Evolutionary conservation across 1,284 basidiomycete genomes (phyloP).

Genomic region (Trichosporon coremiiforme): DNA sequence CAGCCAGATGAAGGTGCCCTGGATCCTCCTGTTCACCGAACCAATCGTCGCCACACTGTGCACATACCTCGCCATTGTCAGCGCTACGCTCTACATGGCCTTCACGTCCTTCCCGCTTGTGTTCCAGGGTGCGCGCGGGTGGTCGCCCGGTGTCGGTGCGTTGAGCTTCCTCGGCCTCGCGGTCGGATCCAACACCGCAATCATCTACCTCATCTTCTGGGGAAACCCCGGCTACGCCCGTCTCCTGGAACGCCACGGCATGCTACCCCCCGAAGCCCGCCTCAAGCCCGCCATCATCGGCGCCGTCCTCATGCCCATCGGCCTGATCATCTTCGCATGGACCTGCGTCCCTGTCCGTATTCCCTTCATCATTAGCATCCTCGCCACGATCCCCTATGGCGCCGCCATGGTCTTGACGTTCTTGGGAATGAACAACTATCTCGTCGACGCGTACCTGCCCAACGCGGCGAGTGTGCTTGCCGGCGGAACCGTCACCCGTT

Average conservation of each 20-base stretch:
- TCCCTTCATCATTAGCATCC: constrained; percentile 66
- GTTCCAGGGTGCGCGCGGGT: constrained; percentile 38
- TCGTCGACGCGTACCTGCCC: constrained; percentile 64
- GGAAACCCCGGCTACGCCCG: constrained; percentile 37
- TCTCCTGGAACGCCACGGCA: constrained; percentile 31
- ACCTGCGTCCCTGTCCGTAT: constrained; percentile 61
- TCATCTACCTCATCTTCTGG: constrained; percentile 61
- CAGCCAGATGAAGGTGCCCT: constrained; percentile 52
- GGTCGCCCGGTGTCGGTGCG: constrained; percentile 60
- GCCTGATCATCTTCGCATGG: constrained; percentile 56
- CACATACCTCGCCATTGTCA: constrained; percentile 37
- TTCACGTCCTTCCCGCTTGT: constrained; percentile 57
- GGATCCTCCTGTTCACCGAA: constrained; percentile 65
- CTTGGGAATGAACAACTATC: constrained; percentile 57
- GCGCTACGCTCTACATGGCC: constrained; percentile 44
- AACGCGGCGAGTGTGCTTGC: constrained; percentile 64
- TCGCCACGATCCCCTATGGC: constrained; percentile 67
- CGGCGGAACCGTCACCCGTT: constrained; percentile 69
- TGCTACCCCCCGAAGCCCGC: constrained; percentile 59
- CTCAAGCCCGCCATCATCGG: constrained; percentile 65
- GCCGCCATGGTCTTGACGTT: constrained; percentile 41
- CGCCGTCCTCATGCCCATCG: constrained; percentile 60
- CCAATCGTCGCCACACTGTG: constrained; percentile 68
- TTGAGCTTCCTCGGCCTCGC: constrained; percentile 68
- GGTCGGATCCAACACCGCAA: constrained; percentile 62